Base-by-base conservation (phyloP, 2,329 filamentous ascomycete species). In the Talaromyces sp. region DNA sequence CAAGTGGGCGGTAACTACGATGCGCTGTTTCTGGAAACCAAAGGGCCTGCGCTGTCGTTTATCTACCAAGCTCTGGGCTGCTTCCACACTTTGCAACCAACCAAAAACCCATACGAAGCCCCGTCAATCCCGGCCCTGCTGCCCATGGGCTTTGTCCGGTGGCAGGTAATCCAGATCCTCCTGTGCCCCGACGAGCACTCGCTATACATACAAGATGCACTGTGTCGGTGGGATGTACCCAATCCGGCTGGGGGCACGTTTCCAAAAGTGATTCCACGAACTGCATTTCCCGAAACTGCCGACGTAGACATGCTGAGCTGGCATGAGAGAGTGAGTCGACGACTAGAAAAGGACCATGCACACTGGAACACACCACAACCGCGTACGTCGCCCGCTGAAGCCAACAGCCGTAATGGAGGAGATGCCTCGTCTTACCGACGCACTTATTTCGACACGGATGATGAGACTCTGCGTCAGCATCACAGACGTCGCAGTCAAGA, bases 41-140 rank as follows among this genome's bases (percentile, higher is more conserved):
- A 89, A 23, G 79, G 88, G 63, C 80, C 86, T 42, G 88, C 89
- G 51, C 87, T 99, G 65, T 95, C 93, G 31, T 96, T 92, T 78
- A 95, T 97, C 66, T 98, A 96, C 82, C 90, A 92, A 70, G 90
- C 90, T 7, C 86, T 96, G 57, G 95, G 94, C 68, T 97, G 94
- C 73, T 90, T 92, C 69, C 94, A 98, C 77, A 88, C 87, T 56
- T 82, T 98, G 31, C 90, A 96, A 67, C 91, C 91, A 0, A 85
- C 86, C 1, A 75, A 76, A 55, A 84, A 86, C 44, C 83, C 91
- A 65, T 97, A 90, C 73, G 84, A 84, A 3, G 81, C 87, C 0
- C 95, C 94, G 0, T 87, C 85, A 0, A 84, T 97, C 50, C 95
- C 95, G 0, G 91, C 92, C 14, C 79, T 99, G 61, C 96, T 94